Conservation (phyloP, 73 alveolate genomes). For the Effrenium voratum region DNA sequence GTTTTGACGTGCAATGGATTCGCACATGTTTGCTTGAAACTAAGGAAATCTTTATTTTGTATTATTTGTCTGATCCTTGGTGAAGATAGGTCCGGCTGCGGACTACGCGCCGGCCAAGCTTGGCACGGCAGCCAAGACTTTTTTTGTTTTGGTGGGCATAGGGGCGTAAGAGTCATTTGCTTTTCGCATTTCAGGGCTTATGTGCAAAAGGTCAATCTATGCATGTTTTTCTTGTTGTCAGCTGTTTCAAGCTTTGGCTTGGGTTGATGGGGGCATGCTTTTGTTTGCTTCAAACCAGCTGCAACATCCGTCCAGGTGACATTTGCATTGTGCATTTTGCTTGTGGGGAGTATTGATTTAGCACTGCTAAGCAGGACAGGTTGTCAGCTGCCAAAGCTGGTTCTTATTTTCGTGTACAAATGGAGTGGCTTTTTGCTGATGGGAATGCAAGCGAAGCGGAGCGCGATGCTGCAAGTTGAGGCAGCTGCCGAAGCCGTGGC, state of each 20-base stretch:
- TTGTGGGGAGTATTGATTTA: neutral
- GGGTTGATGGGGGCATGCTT: neutral
- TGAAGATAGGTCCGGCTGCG: constrained; percentile 5
- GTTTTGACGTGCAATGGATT: neutral
- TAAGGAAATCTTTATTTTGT: neutral
- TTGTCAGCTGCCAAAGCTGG: neutral
- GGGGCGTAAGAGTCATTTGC: neutral
- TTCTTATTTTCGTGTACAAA: neutral
- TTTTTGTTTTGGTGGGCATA: neutral
- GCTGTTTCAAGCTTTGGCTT: neutral
- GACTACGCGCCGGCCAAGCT: constrained; percentile 30
- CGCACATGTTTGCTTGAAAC: neutral
- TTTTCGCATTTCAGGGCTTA: neutral
- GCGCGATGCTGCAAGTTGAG: neutral
- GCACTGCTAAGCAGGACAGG: neutral
- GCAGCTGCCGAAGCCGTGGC: constrained; percentile 9
- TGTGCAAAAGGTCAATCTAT: neutral
- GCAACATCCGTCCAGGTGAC: neutral
- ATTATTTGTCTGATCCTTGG: neutral
- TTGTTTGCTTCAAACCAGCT: no score
- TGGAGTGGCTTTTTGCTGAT: neutral
- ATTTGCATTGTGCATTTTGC: neutral
- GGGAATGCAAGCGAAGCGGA: neutral
- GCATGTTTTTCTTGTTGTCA: neutral
- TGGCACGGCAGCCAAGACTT: neutral